Conservation (phyloP, 495 filamentous ascomycete species). For the Physcia stellaris region DNA sequence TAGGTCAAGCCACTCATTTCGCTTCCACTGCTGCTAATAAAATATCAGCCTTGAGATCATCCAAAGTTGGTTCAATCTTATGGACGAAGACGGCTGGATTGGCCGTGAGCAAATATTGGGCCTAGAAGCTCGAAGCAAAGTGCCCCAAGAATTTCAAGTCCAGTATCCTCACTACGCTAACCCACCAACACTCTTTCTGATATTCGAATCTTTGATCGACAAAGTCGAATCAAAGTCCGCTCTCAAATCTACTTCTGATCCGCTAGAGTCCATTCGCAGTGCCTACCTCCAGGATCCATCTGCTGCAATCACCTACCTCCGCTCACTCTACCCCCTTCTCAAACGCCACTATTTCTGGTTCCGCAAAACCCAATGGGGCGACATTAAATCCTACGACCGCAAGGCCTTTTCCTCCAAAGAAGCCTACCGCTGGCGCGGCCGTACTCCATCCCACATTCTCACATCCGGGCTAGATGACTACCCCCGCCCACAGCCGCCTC, state of each 20-base stretch:
- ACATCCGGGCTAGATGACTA: constrained; percentile 95
- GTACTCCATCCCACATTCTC: constrained; percentile 71
- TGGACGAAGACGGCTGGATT: constrained; percentile 98
- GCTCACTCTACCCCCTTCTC: constrained; percentile 77
- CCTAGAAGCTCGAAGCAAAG: constrained; percentile 87
- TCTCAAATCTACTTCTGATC: constrained; percentile 1
- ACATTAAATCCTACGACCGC: constrained; percentile 80
- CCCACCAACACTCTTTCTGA: constrained; percentile 90
- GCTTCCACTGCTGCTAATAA: constrained; percentile 1
- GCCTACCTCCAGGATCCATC: constrained; percentile 53
- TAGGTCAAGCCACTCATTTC: constrained; percentile 7
- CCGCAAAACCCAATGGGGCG: constrained; percentile 77
- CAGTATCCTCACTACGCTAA: constrained; percentile 98
- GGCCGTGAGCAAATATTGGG: constrained; percentile 93
- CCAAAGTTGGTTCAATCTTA: constrained; percentile 87
- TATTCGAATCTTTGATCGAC: constrained; percentile 43
- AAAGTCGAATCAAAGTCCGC: constrained; percentile 20
- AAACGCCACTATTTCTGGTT: constrained; percentile 91
- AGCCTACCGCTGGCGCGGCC: constrained; percentile 92
- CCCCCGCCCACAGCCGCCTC: constrained; percentile 86
- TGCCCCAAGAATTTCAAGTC: constrained; percentile 85
- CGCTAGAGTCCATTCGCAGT: constrained; percentile 24
- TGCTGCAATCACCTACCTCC: constrained; percentile 59
- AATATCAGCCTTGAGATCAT: constrained; percentile 60
- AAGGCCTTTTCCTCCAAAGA: constrained; percentile 74